A percentile compares a stretch with the other conserved stretches of the same genome.
Evolutionary conservation across 495 filamentous ascomycete species (phyloP).

Genomic region (Hypoxylon subgilvum): DNA sequence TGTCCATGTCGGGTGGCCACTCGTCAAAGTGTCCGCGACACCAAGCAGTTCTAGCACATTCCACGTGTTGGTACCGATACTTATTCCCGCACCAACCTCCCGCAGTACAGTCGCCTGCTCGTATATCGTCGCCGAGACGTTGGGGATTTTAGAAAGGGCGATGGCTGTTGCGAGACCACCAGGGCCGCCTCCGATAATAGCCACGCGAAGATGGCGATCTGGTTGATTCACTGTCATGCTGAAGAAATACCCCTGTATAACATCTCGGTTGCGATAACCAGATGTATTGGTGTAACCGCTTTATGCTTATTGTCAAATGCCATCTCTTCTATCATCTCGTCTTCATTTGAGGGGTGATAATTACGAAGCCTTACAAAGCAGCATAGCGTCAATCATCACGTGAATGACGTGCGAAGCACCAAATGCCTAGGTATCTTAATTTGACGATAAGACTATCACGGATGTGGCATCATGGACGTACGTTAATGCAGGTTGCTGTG

Average conservation of each 20-base stretch:
- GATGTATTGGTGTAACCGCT: neutral
- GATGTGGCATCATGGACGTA: constrained; percentile 23
- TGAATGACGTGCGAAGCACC: constrained; percentile 35
- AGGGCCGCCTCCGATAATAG: constrained; percentile 56
- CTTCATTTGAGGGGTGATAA: neutral
- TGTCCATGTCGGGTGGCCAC: constrained; percentile 38
- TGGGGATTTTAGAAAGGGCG: constrained; percentile 53
- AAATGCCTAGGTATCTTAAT: neutral
- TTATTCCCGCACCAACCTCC: constrained; percentile 59
- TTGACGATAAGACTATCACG: constrained; percentile 17
- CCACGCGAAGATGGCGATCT: constrained; percentile 31
- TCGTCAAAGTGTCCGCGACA: constrained; percentile 47
- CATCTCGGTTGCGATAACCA: neutral
- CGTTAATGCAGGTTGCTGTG: neutral
- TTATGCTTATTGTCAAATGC: neutral
- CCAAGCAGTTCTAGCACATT: constrained; percentile 56
- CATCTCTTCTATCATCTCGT: neutral
- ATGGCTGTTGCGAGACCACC: constrained; percentile 58
- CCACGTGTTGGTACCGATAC: constrained; percentile 50
- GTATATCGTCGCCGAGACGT: constrained; percentile 53
- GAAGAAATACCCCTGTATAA: neutral
- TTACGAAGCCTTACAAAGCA: constrained; percentile 34
- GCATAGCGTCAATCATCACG: constrained; percentile 39
- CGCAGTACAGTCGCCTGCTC: constrained; percentile 55
- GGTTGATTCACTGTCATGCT: constrained; percentile 29